Evolutionary conservation across 2,329 filamentous ascomycete species (phyloP).

Genomic region (Xylariaceae sp.): DNA sequence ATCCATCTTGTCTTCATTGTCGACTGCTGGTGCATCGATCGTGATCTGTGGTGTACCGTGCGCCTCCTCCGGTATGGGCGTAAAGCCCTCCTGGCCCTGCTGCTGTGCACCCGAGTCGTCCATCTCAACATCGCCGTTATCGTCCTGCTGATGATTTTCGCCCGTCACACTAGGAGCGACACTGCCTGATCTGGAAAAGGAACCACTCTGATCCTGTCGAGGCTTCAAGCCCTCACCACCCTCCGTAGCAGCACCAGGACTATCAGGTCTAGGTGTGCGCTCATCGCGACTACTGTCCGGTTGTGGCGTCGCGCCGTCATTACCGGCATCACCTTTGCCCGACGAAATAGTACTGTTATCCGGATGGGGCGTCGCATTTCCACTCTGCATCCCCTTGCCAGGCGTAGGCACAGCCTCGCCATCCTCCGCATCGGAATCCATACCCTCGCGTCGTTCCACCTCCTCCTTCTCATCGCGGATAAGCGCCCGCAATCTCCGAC

Average conservation of each 20-base stretch:
- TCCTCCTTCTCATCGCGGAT: conserved; percentile 96
- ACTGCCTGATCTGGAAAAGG: conserved; percentile 38
- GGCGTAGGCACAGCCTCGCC: conserved; percentile 36
- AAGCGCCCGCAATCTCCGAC: conserved; percentile 74
- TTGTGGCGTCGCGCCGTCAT: conserved; percentile 33
- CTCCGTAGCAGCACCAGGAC: conserved; percentile 30
- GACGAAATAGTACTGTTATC: conserved; percentile 35
- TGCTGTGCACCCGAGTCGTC: conserved; percentile 34
- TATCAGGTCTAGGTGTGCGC: conserved; percentile 31
- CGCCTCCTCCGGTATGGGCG: conserved; percentile 31
- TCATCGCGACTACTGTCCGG: conserved; percentile 39
- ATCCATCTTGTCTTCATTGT: conserved; percentile 61
- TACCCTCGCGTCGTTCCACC: conserved; percentile 79
- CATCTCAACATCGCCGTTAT: conserved; percentile 34
- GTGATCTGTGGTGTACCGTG: conserved; percentile 40
- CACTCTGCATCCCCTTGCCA: conserved; percentile 40
- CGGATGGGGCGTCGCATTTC: conserved; percentile 46
- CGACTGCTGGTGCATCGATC: conserved; percentile 44
- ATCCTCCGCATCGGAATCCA: conserved; percentile 64
- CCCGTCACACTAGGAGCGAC: conserved; percentile 31
- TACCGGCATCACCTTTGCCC: conserved; percentile 27
- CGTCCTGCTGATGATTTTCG: conserved; percentile 35
- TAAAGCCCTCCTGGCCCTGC: conserved; percentile 26
- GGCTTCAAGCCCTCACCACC: conserved; percentile 35
- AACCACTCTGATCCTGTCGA: conserved; percentile 28